Percentiles rank a stretch among this genome's conserved stretches.
Evolutionary conservation across 306 rosid genomes (phyloP).

Genomic region (Echinosophora koreensis): DNA sequence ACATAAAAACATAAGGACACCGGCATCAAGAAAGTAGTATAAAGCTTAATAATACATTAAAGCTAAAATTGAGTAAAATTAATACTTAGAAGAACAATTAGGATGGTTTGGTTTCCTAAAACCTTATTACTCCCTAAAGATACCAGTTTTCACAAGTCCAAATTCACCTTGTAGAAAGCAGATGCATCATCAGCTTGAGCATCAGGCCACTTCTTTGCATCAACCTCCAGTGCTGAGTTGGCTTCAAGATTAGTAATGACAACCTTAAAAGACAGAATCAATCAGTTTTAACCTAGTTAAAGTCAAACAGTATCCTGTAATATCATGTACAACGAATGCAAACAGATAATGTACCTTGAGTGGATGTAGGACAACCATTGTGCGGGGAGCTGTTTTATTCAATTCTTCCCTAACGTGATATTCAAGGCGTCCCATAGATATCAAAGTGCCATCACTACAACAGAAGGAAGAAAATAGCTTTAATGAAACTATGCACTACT

Average conservation of each 20-base stretch:
- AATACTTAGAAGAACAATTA: background rate
- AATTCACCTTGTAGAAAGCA: conserved; percentile 81
- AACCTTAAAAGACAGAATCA: conserved; percentile 60
- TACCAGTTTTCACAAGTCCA: conserved; percentile 38
- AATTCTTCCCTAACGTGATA: conserved; percentile 94
- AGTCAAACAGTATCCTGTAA: conserved; percentile 6
- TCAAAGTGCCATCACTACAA: conserved; percentile 88
- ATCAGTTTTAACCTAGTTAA: conserved; percentile 26
- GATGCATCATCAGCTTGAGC: conserved; percentile 75
- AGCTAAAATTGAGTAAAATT: conserved; percentile 6
- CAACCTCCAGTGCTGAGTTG: conserved; percentile 70
- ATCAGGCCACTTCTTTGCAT: conserved; percentile 95
- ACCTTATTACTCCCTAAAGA: background rate
- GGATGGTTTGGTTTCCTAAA: conserved; percentile 18
- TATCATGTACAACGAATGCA: conserved; percentile 32
- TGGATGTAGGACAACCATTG: conserved; percentile 89
- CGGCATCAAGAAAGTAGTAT: conserved; percentile 13
- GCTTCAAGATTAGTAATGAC: conserved; percentile 89
- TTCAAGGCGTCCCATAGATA: conserved; percentile 88
- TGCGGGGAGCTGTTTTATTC: conserved; percentile 76
- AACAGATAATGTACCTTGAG: conserved; percentile 72
- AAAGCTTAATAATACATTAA: conserved; percentile 5
- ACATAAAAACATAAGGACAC: conserved; percentile 7
- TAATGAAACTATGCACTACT: background rate
- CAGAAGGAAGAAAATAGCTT: conserved; percentile 29